A percentile compares a stretch with the other conserved stretches of the same genome.
These are phyloP conservation scores for Phytophthora vignae DNA, from an alignment of 352 stramenopile species.

Conservation along the genomic window DNA sequence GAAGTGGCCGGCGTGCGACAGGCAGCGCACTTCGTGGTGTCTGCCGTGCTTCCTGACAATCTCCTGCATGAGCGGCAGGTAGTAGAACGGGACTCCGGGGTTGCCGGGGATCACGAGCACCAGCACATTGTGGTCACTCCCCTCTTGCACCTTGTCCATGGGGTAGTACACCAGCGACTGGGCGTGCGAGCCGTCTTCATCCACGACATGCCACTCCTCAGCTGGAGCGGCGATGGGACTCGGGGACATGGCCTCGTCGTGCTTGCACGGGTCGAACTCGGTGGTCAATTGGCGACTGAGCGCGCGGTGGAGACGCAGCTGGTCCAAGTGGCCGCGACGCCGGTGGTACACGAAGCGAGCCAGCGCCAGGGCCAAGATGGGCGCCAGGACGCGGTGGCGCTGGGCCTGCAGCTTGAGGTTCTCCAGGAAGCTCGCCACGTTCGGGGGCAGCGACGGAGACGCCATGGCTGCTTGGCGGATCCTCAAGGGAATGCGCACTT, in stretches of 20 bases:
- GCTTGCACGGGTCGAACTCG: constrained; percentile 12
- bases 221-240: constrained; percentile 12
- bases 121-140: constrained; percentile 40
- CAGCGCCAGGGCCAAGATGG: constrained; percentile 51
- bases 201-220: constrained; percentile 64
- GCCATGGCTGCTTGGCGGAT: background rate
- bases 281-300: constrained; percentile 41
- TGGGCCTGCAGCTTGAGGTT: constrained; percentile 38
- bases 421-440: constrained; percentile 35
- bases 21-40: constrained; percentile 60
- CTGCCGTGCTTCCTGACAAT: constrained; percentile 44
- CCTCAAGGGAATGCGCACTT: background rate
- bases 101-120: constrained; percentile 77
- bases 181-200: constrained; percentile 44
- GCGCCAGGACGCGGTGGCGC: constrained; percentile 28
- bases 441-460: constrained; percentile 13
- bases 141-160: constrained; percentile 7
- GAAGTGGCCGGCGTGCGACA: constrained; percentile 71
- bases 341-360: constrained; percentile 55
- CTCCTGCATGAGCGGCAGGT: constrained; percentile 72
- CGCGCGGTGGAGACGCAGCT: constrained; percentile 48
- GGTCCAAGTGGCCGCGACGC: constrained; percentile 50
- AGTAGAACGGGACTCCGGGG: constrained; percentile 69
- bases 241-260: background rate
- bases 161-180: constrained; percentile 62